Conservation (phyloP, 805 yeast species). For the Myxozyma kluyveri region DNA sequence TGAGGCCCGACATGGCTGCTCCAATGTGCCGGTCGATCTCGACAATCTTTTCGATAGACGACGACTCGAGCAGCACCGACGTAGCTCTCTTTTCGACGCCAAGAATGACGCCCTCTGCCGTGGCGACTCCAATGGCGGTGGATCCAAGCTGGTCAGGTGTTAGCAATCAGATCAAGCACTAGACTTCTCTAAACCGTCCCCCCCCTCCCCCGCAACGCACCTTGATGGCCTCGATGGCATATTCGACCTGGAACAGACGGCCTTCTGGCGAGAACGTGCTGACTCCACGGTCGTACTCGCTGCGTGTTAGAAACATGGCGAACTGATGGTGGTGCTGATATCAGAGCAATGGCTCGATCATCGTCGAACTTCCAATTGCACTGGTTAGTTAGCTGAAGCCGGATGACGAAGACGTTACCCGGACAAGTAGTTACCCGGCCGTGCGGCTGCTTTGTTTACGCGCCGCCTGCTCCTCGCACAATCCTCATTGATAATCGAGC, state of each 20-base stretch:
- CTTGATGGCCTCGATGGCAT: constrained; percentile 95
- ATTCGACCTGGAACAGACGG: constrained; percentile 95
- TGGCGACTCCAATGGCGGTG: constrained; percentile 94
- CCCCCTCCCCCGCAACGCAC: constrained; percentile 38
- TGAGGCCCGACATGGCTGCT: constrained; percentile 97
- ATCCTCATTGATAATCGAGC: too few relatives aligned
- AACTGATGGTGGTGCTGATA: too few relatives aligned
- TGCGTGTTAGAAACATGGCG: constrained; percentile 93
- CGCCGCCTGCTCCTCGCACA: too few relatives aligned
- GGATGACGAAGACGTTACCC: too few relatives aligned
- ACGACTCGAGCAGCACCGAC: constrained; percentile 82
- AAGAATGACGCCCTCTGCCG: constrained; percentile 90
- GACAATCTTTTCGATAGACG: constrained; percentile 92
- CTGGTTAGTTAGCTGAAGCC: too few relatives aligned
- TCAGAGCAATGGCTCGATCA: too few relatives aligned
- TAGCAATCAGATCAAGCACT: too few relatives aligned
- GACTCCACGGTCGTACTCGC: constrained; percentile 98
- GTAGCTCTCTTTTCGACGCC: constrained; percentile 98
- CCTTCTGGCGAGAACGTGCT: constrained; percentile 99
- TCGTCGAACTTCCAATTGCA: too few relatives aligned
- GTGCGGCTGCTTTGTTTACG: too few relatives aligned
- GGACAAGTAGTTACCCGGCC: too few relatives aligned
- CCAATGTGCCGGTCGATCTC: constrained; percentile 94
- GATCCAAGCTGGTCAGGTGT: constrained; percentile 60
- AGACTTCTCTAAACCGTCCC: too few relatives aligned